These are phyloP conservation scores for Poa annua DNA, from an alignment of 176 grass and related monocot species.

Conservation along the genomic window DNA sequence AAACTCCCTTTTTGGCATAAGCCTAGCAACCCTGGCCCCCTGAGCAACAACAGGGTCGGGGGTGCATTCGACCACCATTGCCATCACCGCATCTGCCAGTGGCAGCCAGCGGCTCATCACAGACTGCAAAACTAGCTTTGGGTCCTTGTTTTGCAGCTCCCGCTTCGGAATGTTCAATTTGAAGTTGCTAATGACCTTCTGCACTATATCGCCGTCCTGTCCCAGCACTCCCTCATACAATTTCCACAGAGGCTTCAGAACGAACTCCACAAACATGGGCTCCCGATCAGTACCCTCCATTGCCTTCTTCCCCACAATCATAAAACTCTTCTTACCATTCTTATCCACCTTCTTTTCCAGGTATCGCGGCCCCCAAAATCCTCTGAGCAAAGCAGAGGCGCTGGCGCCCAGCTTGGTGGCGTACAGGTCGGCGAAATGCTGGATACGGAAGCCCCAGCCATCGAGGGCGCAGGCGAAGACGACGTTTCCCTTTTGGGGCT, in stretches of 20 bases:
- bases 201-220: not conserved
- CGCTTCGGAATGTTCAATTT: conserved; percentile 26
- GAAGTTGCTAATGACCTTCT: conserved; percentile 29
- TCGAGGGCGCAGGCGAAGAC: conserved; percentile 83
- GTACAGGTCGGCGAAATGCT: conserved; percentile 75
- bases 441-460: conserved; percentile 89
- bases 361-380: conserved; percentile 82
- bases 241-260: conserved; percentile 76
- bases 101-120: conserved; percentile 89
- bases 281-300: conserved; percentile 61
- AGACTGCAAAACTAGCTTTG: conserved; percentile 74
- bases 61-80: conserved; percentile 84
- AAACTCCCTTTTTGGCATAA: conserved; percentile 79
- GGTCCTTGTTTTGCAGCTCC: conserved; percentile 83
- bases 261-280: conserved; percentile 91
- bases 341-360: conserved; percentile 52
- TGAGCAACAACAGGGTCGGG: conserved; percentile 76
- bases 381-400: conserved; percentile 54
- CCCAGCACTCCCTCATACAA: conserved; percentile 46
- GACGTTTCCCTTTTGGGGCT: conserved; percentile 88
- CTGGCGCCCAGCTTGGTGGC: conserved; percentile 37
- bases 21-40: conserved; percentile 58
- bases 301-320: conserved; percentile 81
- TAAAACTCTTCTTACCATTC: conserved; percentile 49
- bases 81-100: conserved; percentile 72